These are phyloP conservation scores for Ustanciosporium gigantosporum DNA, from an alignment of 1,284 basidiomycete species.

Conservation along the genomic window DNA sequence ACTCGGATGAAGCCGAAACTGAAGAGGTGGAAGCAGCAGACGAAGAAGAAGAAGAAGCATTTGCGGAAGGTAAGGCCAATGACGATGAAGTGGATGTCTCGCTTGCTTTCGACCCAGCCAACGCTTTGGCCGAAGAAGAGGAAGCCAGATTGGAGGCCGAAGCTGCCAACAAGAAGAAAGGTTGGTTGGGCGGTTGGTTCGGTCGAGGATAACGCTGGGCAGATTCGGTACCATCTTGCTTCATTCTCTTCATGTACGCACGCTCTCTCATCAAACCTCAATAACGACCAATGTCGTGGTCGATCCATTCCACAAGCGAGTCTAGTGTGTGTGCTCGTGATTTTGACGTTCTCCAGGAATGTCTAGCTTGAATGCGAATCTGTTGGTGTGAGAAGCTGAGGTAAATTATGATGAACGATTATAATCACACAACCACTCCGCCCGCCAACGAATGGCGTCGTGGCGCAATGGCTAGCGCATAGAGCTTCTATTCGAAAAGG, in stretches of 20 bases:
- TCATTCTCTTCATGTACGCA: not conserved
- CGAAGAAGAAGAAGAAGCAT: constrained; percentile 21
- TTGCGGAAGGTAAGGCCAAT: constrained; percentile 7
- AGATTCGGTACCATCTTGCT: no score
- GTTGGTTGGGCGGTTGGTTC: constrained; percentile 59
- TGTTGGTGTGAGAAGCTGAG: no score
- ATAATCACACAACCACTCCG: no score
- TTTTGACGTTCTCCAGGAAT: no score
- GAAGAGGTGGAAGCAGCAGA: constrained; percentile 2
- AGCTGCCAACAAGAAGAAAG: constrained; percentile 33
- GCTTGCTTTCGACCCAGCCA: constrained; percentile 46
- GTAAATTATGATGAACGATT: no score
- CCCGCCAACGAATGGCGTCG: constrained; percentile 24
- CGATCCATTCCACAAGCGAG: no score
- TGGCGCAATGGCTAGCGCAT: constrained; percentile 49
- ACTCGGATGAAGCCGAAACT: constrained; percentile 2
- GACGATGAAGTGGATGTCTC: constrained; percentile 21
- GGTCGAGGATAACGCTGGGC: constrained; percentile 24
- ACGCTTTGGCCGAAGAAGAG: constrained; percentile 49
- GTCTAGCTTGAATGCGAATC: no score
- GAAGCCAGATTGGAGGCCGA: constrained; percentile 31
- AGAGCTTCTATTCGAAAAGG: constrained; percentile 26
- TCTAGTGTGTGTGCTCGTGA: no score
- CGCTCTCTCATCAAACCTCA: not conserved
- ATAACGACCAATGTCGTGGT: not conserved